Base-by-base conservation (phyloP, 164 flowering plant genomes). In the Cinnamomum micranthum region DNA sequence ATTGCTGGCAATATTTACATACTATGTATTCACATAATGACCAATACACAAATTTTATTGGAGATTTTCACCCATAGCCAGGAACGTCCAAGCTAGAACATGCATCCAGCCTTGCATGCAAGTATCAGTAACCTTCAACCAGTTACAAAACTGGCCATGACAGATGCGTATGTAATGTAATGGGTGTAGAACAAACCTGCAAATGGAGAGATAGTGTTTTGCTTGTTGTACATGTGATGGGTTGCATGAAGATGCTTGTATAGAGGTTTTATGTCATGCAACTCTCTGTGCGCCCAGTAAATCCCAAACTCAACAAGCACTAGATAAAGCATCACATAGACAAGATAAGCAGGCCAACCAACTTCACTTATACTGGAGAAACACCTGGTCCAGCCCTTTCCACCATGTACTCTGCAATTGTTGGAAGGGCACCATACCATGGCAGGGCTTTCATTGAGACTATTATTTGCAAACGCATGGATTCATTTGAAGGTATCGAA, bases 391-490 rank as follows among this genome's bases (percentile, higher is more conserved):
- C 97, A 92, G 50, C 97, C 99, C 74, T 84, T 80, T 95, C 99
- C 78, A 93, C 50, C 93, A 93, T 84, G 84, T 86, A 86, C 77
- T 95, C 99, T 9, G 98, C 91, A 68, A 92, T 20, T 28, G 95
- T 80, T 63, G 97, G 99, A 75, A 92, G 92, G 72, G 76, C 77
- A 73, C 52, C 12, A 82, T 95, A 92, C 94, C 91, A 93, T 5
- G 98, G 98, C 96, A 95, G 92, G 72, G 93, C 92, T 87, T 92
- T 95, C 97, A 92, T 93, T n/a, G 98, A 86, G 74, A 93, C 97
- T 79, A 52, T 76, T 75, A 95, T 92, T 81, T 95, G 99, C 86
- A 93, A 77, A 28, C 82, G 79, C 91, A 95, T 91, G 22, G 99
- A 89, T 63, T 85, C 88, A 33, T 24, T 89, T 73, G 98, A 76